A percentile compares a stretch with the other conserved stretches of the same genome.
Conservation (phyloP, 768 basidiomycete species). For the Serendipita vermifera region DNA sequence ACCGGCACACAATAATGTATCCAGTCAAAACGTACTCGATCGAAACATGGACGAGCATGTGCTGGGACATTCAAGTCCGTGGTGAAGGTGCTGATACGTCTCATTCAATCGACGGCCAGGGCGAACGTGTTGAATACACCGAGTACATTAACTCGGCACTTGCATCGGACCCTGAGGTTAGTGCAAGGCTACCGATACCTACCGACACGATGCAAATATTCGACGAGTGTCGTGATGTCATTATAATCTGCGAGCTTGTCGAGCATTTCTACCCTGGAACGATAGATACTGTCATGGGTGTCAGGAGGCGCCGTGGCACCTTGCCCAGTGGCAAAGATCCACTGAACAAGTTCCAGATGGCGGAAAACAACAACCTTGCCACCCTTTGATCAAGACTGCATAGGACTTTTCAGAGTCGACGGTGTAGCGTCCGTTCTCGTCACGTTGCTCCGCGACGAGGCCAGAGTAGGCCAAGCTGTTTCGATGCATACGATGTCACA, state of each 20-base stretch:
- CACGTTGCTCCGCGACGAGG: background rate
- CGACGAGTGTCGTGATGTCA: slow-evolving; percentile 89
- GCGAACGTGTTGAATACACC: slow-evolving; percentile 91
- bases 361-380: slow-evolving; percentile 99
- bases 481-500: background rate
- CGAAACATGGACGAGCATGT: too few species aligned
- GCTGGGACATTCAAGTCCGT: slow-evolving; percentile 81
- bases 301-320: slow-evolving; percentile 59
- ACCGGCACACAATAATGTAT: too few species aligned
- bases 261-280: slow-evolving; percentile 99
- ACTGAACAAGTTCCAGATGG: slow-evolving; percentile 96
- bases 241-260: slow-evolving; percentile 95
- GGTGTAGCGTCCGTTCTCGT: too few species aligned
- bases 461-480: background rate
- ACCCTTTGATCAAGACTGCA: too few species aligned
- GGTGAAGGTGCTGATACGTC: slow-evolving; percentile 92
- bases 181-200: slow-evolving; percentile 74
- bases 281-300: slow-evolving; percentile 49
- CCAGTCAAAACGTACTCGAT: too few species aligned
- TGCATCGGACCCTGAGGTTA: slow-evolving; percentile 60
- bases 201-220: slow-evolving; percentile 97
- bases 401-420: too few species aligned
- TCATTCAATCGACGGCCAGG: slow-evolving; percentile 97
- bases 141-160: slow-evolving; percentile 77
- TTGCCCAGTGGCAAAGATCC: slow-evolving; percentile 67